Percentiles rank a stretch among this genome's conserved stretches.
These are phyloP conservation scores for Ceratobasidium sp. DNA, from an alignment of 1,284 basidiomycete genomes.

Conservation along the genomic window DNA sequence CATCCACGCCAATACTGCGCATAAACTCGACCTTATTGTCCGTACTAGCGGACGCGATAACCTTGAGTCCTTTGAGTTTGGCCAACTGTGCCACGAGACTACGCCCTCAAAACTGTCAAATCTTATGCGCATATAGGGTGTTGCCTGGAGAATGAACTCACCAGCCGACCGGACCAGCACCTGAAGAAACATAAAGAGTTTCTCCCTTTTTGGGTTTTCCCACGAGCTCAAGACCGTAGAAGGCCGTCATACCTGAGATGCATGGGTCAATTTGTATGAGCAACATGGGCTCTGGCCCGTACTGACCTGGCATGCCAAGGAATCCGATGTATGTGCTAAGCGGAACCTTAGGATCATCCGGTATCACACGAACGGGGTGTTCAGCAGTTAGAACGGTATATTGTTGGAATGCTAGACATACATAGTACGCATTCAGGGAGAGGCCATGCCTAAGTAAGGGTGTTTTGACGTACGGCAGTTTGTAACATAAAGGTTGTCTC, in stretches of 20 bases:
- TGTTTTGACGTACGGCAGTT: conserved; percentile 1
- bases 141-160: conserved; percentile 50
- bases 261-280: background rate
- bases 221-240: conserved; percentile 57
- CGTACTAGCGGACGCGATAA: conserved; percentile 57
- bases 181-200: conserved; percentile 64
- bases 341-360: conserved; percentile 54
- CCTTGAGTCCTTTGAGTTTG: conserved; percentile 55
- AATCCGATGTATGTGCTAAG: conserved; percentile 62
- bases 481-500: conserved; percentile 47
- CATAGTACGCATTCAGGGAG: background rate
- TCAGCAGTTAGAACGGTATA: conserved; percentile 48
- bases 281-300: no score
- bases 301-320: conserved; percentile 57
- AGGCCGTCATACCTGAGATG: conserved; percentile 48
- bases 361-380: background rate
- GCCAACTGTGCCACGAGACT: conserved; percentile 55
- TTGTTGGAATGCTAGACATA: conserved; percentile 7
- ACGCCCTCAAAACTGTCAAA: background rate
- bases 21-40: conserved; percentile 57
- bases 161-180: conserved; percentile 62
- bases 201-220: conserved; percentile 62
- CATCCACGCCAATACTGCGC: conserved; percentile 55
- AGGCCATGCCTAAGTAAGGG: background rate
- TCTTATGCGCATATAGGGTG: background rate